Evolutionary conservation across 345 rosid genomes (phyloP).

Genomic region (Hibiscus tridactylites): DNA sequence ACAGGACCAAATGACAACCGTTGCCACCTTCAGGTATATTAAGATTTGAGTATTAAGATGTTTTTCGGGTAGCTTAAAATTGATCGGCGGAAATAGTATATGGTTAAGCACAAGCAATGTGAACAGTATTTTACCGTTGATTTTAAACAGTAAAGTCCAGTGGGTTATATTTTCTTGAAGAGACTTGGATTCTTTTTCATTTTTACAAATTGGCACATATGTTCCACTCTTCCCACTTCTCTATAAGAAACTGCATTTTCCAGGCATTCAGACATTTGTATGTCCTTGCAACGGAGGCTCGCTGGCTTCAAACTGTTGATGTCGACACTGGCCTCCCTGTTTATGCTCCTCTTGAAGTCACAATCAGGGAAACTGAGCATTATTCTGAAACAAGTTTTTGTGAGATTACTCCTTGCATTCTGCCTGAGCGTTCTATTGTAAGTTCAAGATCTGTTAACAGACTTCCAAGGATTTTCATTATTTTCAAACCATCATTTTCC

Average conservation of each 20-base stretch:
- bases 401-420: constrained; percentile 88
- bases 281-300: constrained; percentile 92
- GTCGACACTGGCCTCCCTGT: constrained; percentile 94
- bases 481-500: background rate
- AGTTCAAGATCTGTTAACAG: constrained; percentile 23
- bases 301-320: constrained; percentile 95
- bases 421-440: constrained; percentile 93
- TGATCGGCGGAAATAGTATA: background rate
- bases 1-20: constrained; percentile 97
- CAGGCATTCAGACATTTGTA: constrained; percentile 97
- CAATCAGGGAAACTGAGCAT: constrained; percentile 67
- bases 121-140: background rate
- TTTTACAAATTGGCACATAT: constrained; percentile 1
- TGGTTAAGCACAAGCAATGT: background rate
- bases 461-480: background rate
- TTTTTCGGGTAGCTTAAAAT: background rate
- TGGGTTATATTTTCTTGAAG: background rate
- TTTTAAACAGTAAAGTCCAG: background rate
- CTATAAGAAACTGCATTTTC: constrained; percentile 14
- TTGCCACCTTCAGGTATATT: constrained; percentile 92
- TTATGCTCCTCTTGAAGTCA: constrained; percentile 84
- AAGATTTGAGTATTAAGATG: background rate
- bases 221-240: constrained; percentile 8
- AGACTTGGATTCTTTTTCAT: background rate
- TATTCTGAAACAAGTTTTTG: constrained; percentile 83